These are phyloP conservation scores for Cordyceps sp. DNA, from an alignment of 2,329 filamentous ascomycete genomes.

Conservation along the genomic window DNA sequence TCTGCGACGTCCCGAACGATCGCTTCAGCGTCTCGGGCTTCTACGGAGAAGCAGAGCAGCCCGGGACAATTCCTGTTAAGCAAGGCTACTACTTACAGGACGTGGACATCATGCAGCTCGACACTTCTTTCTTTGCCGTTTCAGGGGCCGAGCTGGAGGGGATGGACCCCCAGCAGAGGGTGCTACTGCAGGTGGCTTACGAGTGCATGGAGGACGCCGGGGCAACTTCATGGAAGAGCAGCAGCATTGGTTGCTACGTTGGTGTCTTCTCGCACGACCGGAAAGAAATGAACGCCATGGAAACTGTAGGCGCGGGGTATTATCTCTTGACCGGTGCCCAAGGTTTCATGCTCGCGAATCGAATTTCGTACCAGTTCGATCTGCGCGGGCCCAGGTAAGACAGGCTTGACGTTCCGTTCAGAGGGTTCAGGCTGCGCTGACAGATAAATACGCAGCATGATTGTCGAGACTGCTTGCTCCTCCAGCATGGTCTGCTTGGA, in stretches of 20 bases:
- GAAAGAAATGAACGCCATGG: too few relatives aligned
- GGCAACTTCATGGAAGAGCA: conserved; percentile 1
- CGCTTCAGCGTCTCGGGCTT: neutral
- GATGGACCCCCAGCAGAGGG: conserved; percentile 15
- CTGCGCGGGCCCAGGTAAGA: conserved; percentile 4
- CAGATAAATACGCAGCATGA: too few relatives aligned
- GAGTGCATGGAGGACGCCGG: conserved; percentile 5
- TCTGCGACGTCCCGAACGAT: neutral
- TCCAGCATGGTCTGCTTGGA: conserved; percentile 1
- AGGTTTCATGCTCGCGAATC: conserved; percentile 11
- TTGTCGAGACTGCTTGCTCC: conserved; percentile 1
- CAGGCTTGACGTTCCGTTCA: too few relatives aligned
- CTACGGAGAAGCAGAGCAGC: too few relatives aligned
- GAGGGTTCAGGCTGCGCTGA: too few relatives aligned
- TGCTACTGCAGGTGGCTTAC: conserved; percentile 12
- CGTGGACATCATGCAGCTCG: conserved; percentile 6
- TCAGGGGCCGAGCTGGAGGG: conserved; percentile 10
- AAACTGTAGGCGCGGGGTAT: too few relatives aligned
- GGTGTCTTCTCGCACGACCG: conserved; percentile 4
- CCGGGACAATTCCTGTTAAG: too few relatives aligned
- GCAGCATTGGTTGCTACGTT: conserved; percentile 4
- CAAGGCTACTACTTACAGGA: too few relatives aligned
- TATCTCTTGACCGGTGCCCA: conserved; percentile 9
- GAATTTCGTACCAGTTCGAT: conserved; percentile 1
- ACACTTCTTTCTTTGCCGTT: conserved; percentile 11